These are phyloP conservation scores for Apostasia shenzhenica DNA, from an alignment of 106 monocot species.

Conservation along the genomic window DNA sequence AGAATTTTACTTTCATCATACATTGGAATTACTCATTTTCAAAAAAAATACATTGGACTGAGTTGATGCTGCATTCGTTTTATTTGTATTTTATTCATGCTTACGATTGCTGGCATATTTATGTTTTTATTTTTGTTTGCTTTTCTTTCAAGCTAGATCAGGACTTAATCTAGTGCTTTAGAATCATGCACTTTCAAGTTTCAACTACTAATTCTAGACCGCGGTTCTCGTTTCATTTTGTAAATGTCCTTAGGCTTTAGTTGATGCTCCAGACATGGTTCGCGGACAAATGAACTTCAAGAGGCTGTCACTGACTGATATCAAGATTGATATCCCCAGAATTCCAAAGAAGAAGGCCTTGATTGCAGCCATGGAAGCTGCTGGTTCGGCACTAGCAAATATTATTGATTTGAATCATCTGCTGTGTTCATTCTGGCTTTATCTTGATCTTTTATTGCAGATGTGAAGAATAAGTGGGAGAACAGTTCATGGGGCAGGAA, in stretches of 20 bases:
- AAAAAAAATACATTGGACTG: no score
- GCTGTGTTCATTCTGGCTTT: background rate
- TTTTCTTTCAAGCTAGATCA: no score
- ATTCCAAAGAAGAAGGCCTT: slow-evolving; percentile 45
- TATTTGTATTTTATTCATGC: no score
- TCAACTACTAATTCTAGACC: no score
- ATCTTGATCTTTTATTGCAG: slow-evolving; percentile 10
- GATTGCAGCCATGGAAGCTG: slow-evolving; percentile 46
- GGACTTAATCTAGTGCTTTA: no score
- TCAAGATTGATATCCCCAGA: slow-evolving; percentile 52
- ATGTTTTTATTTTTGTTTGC: no score
- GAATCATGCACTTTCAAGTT: no score
- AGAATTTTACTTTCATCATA: no score
- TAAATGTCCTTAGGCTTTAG: slow-evolving; percentile 22
- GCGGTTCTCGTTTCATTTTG: no score
- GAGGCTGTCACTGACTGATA: slow-evolving; percentile 40
- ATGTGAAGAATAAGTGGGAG: slow-evolving; percentile 54
- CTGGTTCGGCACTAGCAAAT: slow-evolving; percentile 18
- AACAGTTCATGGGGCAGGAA: slow-evolving; percentile 47
- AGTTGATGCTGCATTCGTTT: no score
- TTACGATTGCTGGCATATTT: no score
- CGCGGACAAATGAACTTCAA: slow-evolving; percentile 51
- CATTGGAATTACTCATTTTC: no score
- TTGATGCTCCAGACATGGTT: slow-evolving; percentile 57
- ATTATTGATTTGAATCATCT: background rate